Conservation (phyloP, 768 basidiomycete genomes). For the Phylloporus sp. region DNA sequence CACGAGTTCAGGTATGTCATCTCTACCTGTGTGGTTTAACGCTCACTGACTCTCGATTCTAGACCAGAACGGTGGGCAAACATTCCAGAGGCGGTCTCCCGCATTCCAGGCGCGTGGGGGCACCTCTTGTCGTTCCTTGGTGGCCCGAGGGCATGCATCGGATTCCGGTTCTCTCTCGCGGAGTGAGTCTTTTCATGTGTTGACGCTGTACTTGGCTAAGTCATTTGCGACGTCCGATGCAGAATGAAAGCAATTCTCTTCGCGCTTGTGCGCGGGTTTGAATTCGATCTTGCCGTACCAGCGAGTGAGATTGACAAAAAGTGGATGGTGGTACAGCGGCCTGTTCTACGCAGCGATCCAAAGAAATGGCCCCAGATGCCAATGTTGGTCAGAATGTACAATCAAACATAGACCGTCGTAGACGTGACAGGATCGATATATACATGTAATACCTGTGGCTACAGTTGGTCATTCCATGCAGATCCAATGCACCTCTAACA, state of each 20-base stretch:
- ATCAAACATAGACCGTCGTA: too few species aligned
- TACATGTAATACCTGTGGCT: too few species aligned
- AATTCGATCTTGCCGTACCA: not conserved
- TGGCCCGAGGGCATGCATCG: not conserved
- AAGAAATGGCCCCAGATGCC: conserved; percentile 2
- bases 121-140: not conserved
- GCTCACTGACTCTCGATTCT: not conserved
- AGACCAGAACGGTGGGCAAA: not conserved
- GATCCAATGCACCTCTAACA: too few species aligned
- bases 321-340: not conserved
- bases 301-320: not conserved
- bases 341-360: conserved; percentile 2
- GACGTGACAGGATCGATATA: too few species aligned
- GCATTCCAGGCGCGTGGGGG: not conserved
- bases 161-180: not conserved
- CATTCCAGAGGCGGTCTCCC: not conserved
- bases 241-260: not conserved
- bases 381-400: conserved; percentile 5
- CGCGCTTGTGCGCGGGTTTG: not conserved
- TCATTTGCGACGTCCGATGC: too few species aligned
- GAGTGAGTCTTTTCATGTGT: not conserved
- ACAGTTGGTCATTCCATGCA: too few species aligned
- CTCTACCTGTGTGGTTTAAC: too few species aligned
- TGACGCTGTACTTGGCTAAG: too few species aligned
- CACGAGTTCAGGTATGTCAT: not conserved